These are phyloP conservation scores for Tetrapisispora phaffii DNA, from an alignment of 805 yeast genomes.

Conservation along the genomic window DNA sequence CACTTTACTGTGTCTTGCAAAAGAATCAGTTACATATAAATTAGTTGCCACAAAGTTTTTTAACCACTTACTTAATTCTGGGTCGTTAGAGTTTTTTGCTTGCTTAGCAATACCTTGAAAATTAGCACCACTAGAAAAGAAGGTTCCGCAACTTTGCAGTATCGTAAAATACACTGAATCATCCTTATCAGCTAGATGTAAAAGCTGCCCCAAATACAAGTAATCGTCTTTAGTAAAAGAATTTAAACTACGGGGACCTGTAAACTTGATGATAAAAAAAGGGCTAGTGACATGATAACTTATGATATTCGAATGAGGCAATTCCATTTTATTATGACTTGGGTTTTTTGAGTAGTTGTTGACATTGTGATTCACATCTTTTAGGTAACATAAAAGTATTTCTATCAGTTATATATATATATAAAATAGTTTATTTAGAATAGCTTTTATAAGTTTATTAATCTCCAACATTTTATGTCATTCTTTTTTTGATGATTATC, in stretches of 20 bases:
- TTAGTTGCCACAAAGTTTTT: conserved; percentile 60
- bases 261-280: conserved; percentile 54
- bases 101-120: conserved; percentile 30
- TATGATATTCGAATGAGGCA: conserved; percentile 3
- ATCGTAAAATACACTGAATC: conserved; percentile 54
- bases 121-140: conserved; percentile 81
- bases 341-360: too few species aligned
- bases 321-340: background rate
- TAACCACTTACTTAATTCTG: conserved; percentile 38
- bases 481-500: background rate
- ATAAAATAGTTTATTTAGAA: too few species aligned
- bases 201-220: conserved; percentile 44
- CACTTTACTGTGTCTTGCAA: conserved; percentile 61
- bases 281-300: conserved; percentile 13
- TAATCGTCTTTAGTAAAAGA: conserved; percentile 62
- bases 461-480: background rate
- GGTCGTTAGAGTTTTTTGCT: conserved; percentile 7
- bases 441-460: background rate
- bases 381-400: background rate
- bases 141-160: conserved; percentile 60
- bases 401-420: background rate
- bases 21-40: conserved; percentile 53
- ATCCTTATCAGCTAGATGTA: conserved; percentile 55
- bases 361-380: too few species aligned
- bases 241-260: conserved; percentile 51